These are phyloP conservation scores for Alternaria solani DNA, from an alignment of 2,329 filamentous ascomycete species.

Conservation along the genomic window DNA sequence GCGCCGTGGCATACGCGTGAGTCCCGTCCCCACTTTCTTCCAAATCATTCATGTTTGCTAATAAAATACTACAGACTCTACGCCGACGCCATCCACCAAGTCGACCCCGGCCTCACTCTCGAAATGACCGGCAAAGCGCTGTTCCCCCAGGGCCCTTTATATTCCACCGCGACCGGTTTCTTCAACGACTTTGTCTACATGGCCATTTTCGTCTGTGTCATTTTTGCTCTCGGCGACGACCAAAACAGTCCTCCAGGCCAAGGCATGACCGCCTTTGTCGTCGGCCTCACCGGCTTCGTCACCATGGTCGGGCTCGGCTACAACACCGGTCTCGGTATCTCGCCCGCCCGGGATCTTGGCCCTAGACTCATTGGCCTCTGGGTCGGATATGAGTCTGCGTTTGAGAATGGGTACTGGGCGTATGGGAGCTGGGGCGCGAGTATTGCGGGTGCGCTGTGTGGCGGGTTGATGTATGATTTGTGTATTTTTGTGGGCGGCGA, in stretches of 20 bases:
- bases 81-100: constrained; percentile 65
- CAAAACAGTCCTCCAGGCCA: constrained; percentile 56
- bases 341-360: constrained; percentile 74
- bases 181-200: constrained; percentile 75
- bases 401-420: constrained; percentile 38
- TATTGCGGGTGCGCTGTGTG: constrained; percentile 36
- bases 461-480: constrained; percentile 41
- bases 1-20: constrained; percentile 52
- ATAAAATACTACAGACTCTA: constrained; percentile 26
- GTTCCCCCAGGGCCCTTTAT: constrained; percentile 64
- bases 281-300: constrained; percentile 36
- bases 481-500: constrained; percentile 45
- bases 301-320: constrained; percentile 39
- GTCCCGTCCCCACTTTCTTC: constrained; percentile 20
- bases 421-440: constrained; percentile 39
- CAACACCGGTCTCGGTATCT: constrained; percentile 61
- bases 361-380: constrained; percentile 72
- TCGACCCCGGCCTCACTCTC: constrained; percentile 59
- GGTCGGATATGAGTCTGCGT: constrained; percentile 68
- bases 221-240: constrained; percentile 69
- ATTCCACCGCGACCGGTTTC: constrained; percentile 72
- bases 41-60: constrained; percentile 22
- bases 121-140: constrained; percentile 61
- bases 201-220: constrained; percentile 72
- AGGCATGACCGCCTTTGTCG: constrained; percentile 59